These are phyloP conservation scores for Taxawa tesnikishii DNA, from an alignment of 2,329 filamentous ascomycete species.

Conservation along the genomic window DNA sequence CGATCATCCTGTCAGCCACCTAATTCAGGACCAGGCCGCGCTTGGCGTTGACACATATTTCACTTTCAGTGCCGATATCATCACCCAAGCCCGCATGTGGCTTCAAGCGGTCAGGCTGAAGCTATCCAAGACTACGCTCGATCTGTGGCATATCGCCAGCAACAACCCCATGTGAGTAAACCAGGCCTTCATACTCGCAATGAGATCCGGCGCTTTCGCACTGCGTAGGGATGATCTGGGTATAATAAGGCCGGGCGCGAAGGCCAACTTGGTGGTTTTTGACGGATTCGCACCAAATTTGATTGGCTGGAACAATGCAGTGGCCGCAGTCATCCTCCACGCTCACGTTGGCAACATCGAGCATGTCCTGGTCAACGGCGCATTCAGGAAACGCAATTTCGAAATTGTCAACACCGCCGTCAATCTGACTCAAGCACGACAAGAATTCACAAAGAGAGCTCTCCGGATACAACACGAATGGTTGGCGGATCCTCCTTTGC, in stretches of 20 bases:
- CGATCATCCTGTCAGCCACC: constrained; percentile 30
- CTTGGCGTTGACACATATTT: constrained; percentile 45
- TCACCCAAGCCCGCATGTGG: constrained; percentile 6
- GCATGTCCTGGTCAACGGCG: constrained; percentile 38
- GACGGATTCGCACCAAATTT: constrained; percentile 36
- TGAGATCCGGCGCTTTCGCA: constrained; percentile 39
- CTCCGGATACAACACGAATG: too few relatives aligned
- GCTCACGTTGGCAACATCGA: constrained; percentile 40
- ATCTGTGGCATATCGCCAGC: constrained; percentile 29
- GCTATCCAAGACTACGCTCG: constrained; percentile 12
- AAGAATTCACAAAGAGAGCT: too few relatives aligned
- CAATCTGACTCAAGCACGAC: too few relatives aligned
- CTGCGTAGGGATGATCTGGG: constrained; percentile 41
- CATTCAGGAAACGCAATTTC: constrained; percentile 29
- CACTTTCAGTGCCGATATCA: constrained; percentile 34
- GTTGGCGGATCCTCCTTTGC: too few relatives aligned
- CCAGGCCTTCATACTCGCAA: constrained; percentile 45
- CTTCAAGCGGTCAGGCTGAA: constrained; percentile 3
- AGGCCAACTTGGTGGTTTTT: constrained; percentile 43
- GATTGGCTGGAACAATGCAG: constrained; percentile 42
- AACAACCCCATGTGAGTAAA: constrained; percentile 40
- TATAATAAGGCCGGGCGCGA: constrained; percentile 40
- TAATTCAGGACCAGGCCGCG: constrained; percentile 37
- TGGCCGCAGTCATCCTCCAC: constrained; percentile 45
- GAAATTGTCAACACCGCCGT: too few relatives aligned